These are phyloP conservation scores for Aureobasidium vineae DNA, from an alignment of 2,329 filamentous ascomycete genomes.

Conservation along the genomic window DNA sequence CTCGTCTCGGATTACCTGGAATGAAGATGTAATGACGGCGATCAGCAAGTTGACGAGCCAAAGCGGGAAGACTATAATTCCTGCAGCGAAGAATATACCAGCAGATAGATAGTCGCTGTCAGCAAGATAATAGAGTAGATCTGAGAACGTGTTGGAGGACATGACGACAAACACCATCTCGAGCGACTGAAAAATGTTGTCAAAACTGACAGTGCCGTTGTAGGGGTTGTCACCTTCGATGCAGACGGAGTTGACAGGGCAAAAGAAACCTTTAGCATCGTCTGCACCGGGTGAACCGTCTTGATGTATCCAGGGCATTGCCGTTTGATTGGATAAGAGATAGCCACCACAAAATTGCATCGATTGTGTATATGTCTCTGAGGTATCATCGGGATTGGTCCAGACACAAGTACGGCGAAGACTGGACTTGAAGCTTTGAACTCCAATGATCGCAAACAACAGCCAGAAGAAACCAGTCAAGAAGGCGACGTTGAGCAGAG, in stretches of 20 bases:
- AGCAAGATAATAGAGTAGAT: constrained; percentile 90
- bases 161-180: constrained; percentile 97
- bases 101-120: constrained; percentile 87
- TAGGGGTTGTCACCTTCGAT: constrained; percentile 76
- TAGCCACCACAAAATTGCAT: constrained; percentile 86
- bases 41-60: constrained; percentile 96
- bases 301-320: constrained; percentile 59
- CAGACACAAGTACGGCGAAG: constrained; percentile 51
- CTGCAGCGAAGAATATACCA: constrained; percentile 69
- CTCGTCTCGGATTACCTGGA: constrained; percentile 96
- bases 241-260: constrained; percentile 78
- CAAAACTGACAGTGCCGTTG: constrained; percentile 86
- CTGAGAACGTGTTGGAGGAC: constrained; percentile 95
- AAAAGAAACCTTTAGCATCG: constrained; percentile 79
- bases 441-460: constrained; percentile 91
- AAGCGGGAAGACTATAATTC: constrained; percentile 87
- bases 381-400: constrained; percentile 52
- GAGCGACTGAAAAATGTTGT: constrained; percentile 88
- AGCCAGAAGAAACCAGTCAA: constrained; percentile 97
- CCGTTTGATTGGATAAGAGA: constrained; percentile 56
- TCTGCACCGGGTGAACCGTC: constrained; percentile 53
- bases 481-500: constrained; percentile 90
- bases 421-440: constrained; percentile 78
- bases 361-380: constrained; percentile 52
- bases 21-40: constrained; percentile 96